Evolutionary conservation across 177 flowering plant genomes (phyloP), one percentile per base, ranked within the genome.

Genomic region (Telopea speciosissima): DNA sequence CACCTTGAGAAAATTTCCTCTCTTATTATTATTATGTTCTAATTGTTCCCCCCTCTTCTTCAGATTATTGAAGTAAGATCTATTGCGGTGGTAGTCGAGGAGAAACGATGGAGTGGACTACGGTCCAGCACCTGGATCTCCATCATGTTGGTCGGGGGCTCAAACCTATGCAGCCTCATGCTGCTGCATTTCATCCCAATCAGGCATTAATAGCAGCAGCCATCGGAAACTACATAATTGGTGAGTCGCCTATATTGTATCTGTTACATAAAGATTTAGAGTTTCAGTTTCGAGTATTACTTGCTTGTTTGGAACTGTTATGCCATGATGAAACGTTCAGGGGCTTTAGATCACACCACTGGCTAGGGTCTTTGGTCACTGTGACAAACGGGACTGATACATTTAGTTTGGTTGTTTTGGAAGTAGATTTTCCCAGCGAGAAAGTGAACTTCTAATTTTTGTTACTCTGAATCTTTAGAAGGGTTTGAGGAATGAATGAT

Each of bases 121-220:
- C 98, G 36, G 81, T 96, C 71, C 98, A 96, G 74, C 99, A 96
- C 83, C 83, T 96, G 77, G 98, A 96, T 91, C 97, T 96, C 24
- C 92, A 91, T 22, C 94, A 93, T 44, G 86, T 87, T 0, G 95
- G 87, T 21, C 89, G 92, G 19, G 88, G 85, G 52, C 77, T 73
- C 63, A 89, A 83, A 65, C 87, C 91, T 9, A 74, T 90, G 78
- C 98, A 96, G 74, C 99, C 99, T 75, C 99, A 96, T 71, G 91
- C 98, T 21, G 97, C 93, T 21, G 87, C 98, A 3, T 96, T 96
- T 76, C 99, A 96, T 70, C 94, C 93, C 17, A 76, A 74, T 77
- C 98, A 91, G 76, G 89, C 99, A 0, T 83, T 93, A 19, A 72
- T 93, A 40, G 89, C 97, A 58, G 97, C 80, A 16, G 96, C 98